These are phyloP conservation scores for Populus hybrid DNA, from an alignment of 441 rosid genomes.

Conservation along the genomic window DNA sequence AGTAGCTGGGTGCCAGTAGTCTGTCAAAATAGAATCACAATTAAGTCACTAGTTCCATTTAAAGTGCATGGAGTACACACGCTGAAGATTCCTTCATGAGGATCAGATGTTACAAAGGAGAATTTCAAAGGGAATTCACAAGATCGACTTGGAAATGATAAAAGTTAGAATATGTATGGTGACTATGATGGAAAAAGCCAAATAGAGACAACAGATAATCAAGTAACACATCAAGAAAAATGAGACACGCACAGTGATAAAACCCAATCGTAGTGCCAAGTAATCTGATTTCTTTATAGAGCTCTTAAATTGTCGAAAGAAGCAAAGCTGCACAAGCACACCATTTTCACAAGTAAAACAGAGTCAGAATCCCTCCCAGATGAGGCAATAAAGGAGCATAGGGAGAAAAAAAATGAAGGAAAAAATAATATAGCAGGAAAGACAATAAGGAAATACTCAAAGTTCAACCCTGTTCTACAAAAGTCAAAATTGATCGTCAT, in stretches of 20 bases:
- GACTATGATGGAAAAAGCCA: neutral
- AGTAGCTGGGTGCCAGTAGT: neutral
- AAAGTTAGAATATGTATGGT: neutral
- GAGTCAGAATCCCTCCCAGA: neutral
- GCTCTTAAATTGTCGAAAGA: constrained; percentile 73
- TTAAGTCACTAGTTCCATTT: neutral
- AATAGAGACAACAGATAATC: neutral
- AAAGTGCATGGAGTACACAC: neutral
- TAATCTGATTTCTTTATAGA: constrained; percentile 81
- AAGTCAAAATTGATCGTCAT: neutral
- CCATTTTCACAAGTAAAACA: neutral
- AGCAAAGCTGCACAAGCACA: constrained; percentile 71
- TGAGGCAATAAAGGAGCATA: neutral
- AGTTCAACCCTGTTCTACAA: neutral
- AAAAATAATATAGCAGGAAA: neutral
- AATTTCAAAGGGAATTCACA: too few relatives aligned
- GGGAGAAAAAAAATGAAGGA: neutral
- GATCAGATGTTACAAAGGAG: neutral
- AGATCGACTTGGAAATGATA: neutral
- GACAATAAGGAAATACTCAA: neutral
- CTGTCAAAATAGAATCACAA: neutral
- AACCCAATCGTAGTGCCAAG: constrained; percentile 80
- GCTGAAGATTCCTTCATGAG: neutral
- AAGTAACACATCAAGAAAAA: neutral
- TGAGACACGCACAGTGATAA: constrained; percentile 68